These are phyloP conservation scores for Ophiostoma perfectum DNA, from an alignment of 2,329 filamentous ascomycete species.

Conservation along the genomic window DNA sequence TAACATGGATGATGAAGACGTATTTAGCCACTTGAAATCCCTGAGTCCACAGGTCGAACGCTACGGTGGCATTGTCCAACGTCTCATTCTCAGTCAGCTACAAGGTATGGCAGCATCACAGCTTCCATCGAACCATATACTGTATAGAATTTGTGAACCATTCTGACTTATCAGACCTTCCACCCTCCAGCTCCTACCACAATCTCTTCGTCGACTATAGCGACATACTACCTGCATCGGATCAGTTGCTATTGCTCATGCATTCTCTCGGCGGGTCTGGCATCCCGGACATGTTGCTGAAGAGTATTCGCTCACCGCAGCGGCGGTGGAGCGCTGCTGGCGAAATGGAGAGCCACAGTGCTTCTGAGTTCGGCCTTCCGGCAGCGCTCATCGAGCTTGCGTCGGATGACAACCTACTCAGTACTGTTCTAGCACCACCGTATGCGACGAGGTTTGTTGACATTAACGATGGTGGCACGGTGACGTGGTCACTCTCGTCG, in stretches of 20 bases:
- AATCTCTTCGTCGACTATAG: conserved; percentile 30
- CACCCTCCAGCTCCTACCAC: conserved; percentile 10
- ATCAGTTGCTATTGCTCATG: conserved; percentile 30
- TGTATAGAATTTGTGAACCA: neutral
- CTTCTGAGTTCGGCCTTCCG: conserved; percentile 29
- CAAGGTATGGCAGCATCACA: neutral
- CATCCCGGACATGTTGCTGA: conserved; percentile 29
- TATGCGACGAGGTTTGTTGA: conserved; percentile 3
- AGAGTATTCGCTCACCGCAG: conserved; percentile 26
- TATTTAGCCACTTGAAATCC: conserved; percentile 30
- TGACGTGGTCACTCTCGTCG: neutral
- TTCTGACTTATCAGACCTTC: conserved; percentile 5
- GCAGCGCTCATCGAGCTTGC: neutral
- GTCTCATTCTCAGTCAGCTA: conserved; percentile 26
- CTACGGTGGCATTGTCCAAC: conserved; percentile 28
- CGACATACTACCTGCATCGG: conserved; percentile 28
- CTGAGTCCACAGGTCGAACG: conserved; percentile 25
- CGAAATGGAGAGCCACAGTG: conserved; percentile 29
- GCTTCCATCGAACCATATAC: neutral
- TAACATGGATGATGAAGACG: conserved; percentile 33
- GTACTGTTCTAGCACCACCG: neutral
- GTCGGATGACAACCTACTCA: neutral
- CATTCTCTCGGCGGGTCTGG: conserved; percentile 25
- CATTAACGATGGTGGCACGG: neutral
- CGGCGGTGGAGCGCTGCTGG: conserved; percentile 29